A percentile compares a stretch with the other conserved stretches of the same genome.
Evolutionary conservation across 176 grass and related monocot genomes (phyloP).

Genomic region (Carex parvula): DNA sequence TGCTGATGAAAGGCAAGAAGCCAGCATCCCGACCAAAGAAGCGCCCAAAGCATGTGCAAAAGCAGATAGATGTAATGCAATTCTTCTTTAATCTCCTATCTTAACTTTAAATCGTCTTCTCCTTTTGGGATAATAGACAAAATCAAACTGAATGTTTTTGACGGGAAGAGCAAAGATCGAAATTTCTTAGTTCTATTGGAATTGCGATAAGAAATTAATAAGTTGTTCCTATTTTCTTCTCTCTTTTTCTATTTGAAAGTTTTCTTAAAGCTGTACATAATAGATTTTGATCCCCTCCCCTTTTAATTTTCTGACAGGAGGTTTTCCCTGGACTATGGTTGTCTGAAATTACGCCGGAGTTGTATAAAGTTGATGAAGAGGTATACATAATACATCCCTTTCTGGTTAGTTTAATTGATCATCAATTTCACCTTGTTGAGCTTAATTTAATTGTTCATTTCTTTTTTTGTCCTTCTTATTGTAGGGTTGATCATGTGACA

Average conservation of each 20-base stretch:
- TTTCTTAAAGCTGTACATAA: not conserved
- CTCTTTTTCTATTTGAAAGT: not conserved
- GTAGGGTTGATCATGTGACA: slow-evolving; percentile 1
- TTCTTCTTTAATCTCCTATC: not conserved
- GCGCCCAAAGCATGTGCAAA: slow-evolving; percentile 16
- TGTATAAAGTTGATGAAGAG: slow-evolving; percentile 26
- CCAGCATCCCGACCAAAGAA: slow-evolving; percentile 20
- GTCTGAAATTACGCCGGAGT: slow-evolving; percentile 22
- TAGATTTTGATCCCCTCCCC: not conserved
- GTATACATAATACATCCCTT: not conserved
- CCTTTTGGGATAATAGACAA: not conserved
- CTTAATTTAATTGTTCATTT: not conserved
- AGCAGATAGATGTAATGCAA: slow-evolving; percentile 19
- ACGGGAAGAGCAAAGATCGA: not conserved
- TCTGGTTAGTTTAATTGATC: not conserved
- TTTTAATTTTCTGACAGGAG: slow-evolving; percentile 16
- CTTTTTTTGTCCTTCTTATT: not conserved
- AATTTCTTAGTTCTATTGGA: not conserved
- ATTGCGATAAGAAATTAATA: not conserved
- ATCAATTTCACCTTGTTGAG: no score
- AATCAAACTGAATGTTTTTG: not conserved
- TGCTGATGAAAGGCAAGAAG: slow-evolving; percentile 30
- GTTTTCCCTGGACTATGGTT: slow-evolving; percentile 21
- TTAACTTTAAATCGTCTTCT: not conserved
- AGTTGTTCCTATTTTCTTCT: not conserved